Evolutionary conservation across 768 basidiomycete species (phyloP), one percentile per base, ranked within the genome.

Genomic region (Neoboletus subvelutipes): DNA sequence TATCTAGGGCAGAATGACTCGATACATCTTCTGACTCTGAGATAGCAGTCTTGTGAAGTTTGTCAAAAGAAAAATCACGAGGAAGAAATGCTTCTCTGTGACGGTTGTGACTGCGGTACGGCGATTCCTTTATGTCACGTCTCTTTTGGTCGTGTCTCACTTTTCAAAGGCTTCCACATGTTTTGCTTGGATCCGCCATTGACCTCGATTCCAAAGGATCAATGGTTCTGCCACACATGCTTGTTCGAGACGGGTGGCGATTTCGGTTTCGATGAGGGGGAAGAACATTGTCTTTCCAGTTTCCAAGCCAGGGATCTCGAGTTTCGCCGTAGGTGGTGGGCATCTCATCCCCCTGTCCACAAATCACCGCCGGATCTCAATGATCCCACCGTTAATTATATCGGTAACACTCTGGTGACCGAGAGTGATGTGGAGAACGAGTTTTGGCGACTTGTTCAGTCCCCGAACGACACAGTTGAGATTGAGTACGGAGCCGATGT

Each of bases 401-500:
- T 85, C 61, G 85, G 83, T 20, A 80, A 83, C 59, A 76, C 84
- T 37, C 70, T 76, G 3, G 86, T 97, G n/a, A 85, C 88, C 13
- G 97, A 99, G 72, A 82, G 84, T 61, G 94, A 98, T 63, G 84
- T 98, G 11, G 97, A 99, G 78, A 79, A 81, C 47, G 96, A 99
- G 72, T 99, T 98, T 66, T 99, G 97, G 97, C 82, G 94, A 34
- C 81, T 99, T 50, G 94, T 98, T 11, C 90, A 97, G 72, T 90
- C 89, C 18, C 82, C 84, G 54, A 77, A 81, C 42, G 95, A 98
- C 69, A 95, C 92, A 0, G 94, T 99, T 18, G 97, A 99, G 71
- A 88, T 98, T 34, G 97, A 99, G 73, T 99, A 99, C 69, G 97
- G 97, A n/a, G 97, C 97, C 2, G 97, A 99, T 71, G 89, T 99